Percentiles rank a stretch among this genome's conserved stretches.
Conservation (phyloP, 345 rosid genomes). For the Balakata baccata region DNA sequence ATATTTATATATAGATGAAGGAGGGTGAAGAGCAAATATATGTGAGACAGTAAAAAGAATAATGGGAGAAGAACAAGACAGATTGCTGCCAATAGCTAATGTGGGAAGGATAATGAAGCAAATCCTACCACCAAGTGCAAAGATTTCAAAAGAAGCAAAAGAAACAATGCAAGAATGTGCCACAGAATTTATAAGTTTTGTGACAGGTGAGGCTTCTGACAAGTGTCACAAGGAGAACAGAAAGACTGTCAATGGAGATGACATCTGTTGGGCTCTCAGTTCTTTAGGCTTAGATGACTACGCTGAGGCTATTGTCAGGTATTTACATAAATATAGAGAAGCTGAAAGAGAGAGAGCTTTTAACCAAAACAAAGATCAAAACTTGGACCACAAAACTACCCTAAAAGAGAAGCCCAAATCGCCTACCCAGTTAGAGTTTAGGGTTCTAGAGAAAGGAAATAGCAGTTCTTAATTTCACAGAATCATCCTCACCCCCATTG, state of each 20-base stretch:
- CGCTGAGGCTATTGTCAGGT: constrained; percentile 21
- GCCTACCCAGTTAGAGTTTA: constrained; percentile 26
- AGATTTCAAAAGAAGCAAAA: constrained; percentile 34
- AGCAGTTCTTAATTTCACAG: constrained; percentile 28
- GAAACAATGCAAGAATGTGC: constrained; percentile 35
- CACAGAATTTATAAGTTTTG: constrained; percentile 33
- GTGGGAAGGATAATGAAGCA: constrained; percentile 33
- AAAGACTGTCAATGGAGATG: constrained; percentile 38
- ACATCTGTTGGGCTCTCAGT: constrained; percentile 35
- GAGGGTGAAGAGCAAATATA: too few relatives aligned
- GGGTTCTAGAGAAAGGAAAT: constrained; percentile 51
- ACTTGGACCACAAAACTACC: constrained; percentile 18
- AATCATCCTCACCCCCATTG: constrained; percentile 11
- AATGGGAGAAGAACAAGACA: constrained; percentile 21
- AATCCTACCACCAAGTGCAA: constrained; percentile 24
- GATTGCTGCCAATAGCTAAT: constrained; percentile 30
- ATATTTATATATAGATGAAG: too few relatives aligned
- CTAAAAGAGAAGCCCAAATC: constrained; percentile 3
- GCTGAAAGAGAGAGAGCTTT: constrained; percentile 24
- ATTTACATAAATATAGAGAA: constrained; percentile 27
- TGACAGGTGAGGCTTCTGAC: constrained; percentile 31
- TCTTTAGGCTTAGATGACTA: constrained; percentile 28
- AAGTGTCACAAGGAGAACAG: constrained; percentile 38
- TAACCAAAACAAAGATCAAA: constrained; percentile 37
- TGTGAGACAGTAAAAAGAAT: not conserved